phyloP scores from a whole-genome alignment of 371 early-diverging fungal genomes.

The Nematocida major region DNA sequence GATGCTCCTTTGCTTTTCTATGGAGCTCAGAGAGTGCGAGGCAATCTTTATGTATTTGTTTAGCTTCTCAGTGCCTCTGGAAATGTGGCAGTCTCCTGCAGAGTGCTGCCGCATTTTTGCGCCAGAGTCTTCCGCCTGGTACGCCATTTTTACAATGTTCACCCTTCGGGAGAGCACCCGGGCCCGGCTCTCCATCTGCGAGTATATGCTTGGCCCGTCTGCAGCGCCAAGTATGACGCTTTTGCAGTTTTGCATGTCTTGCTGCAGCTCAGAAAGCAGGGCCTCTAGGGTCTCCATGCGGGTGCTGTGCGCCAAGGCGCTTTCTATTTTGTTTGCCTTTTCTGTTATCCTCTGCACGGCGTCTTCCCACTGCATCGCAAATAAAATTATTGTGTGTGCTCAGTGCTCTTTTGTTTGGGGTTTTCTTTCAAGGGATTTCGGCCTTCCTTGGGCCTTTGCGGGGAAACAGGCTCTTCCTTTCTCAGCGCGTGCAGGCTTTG shows the following conservation, averaged over 20 bases:
- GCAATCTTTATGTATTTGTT: conserved; percentile 46
- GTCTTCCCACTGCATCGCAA: conserved; percentile 10
- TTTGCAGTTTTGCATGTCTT: neutral
- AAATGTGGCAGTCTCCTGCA: neutral
- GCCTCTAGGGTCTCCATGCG: conserved; percentile 1
- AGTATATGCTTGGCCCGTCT: neutral
- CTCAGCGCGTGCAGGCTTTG: neutral
- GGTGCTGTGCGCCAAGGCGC: conserved; percentile 9
- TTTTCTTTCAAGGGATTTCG: neutral
- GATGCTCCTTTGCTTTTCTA: conserved; percentile 33
- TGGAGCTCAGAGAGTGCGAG: conserved; percentile 40
- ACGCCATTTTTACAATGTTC: conserved; percentile 18
- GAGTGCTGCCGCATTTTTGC: neutral
- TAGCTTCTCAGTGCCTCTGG: conserved; percentile 42
- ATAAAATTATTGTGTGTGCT: conserved; percentile 12
- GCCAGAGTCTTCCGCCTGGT: neutral
- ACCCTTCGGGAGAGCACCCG: neutral
- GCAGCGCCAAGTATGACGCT: neutral
- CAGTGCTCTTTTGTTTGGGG: conserved; percentile 14
- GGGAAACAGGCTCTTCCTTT: neutral
- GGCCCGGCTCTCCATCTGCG: neutral
- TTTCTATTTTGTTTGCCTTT: conserved; percentile 18
- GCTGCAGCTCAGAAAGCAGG: neutral
- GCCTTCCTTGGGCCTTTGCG: neutral
- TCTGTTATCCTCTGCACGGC: neutral